phyloP scores from a whole-genome alignment of 2,329 filamentous ascomycete genomes.

The Aspergillus bombycis region DNA sequence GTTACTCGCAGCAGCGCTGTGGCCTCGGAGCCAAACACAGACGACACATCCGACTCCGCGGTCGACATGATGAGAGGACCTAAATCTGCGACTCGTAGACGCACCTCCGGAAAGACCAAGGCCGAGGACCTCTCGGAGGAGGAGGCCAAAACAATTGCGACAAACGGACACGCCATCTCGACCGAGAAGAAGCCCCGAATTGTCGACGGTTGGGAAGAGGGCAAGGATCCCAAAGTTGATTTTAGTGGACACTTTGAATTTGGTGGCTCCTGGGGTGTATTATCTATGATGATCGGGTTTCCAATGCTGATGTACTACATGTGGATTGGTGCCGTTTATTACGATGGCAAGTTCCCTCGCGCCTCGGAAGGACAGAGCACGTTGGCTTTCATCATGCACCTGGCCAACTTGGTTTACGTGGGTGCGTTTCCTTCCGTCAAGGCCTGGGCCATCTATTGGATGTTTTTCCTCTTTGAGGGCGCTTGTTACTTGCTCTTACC shows the following conservation, averaged over 20 bases:
- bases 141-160: slow-evolving; percentile 21
- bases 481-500: slow-evolving; percentile 83
- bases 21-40: slow-evolving; percentile 35
- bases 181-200: slow-evolving; percentile 33
- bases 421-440: slow-evolving; percentile 80
- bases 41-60: slow-evolving; percentile 33
- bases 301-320: slow-evolving; percentile 98
- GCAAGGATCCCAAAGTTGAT: slow-evolving; percentile 48
- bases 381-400: slow-evolving; percentile 70
- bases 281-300: slow-evolving; percentile 87
- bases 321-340: slow-evolving; percentile 96
- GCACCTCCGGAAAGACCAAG: slow-evolving; percentile 32
- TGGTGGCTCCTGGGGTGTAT: slow-evolving; percentile 79
- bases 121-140: slow-evolving; percentile 31
- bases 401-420: slow-evolving; percentile 74
- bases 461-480: slow-evolving; percentile 83
- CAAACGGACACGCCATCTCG: slow-evolving; percentile 25
- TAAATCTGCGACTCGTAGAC: slow-evolving; percentile 35
- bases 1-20: slow-evolving; percentile 46
- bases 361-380: slow-evolving; percentile 68
- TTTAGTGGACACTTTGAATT: slow-evolving; percentile 71
- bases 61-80: slow-evolving; percentile 22
- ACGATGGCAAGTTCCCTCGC: slow-evolving; percentile 77
- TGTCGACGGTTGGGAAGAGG: slow-evolving; percentile 46
- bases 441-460: slow-evolving; percentile 95